Evolutionary conservation across 1,284 basidiomycete genomes (phyloP).

Genomic region (Thecaphora frezii): DNA sequence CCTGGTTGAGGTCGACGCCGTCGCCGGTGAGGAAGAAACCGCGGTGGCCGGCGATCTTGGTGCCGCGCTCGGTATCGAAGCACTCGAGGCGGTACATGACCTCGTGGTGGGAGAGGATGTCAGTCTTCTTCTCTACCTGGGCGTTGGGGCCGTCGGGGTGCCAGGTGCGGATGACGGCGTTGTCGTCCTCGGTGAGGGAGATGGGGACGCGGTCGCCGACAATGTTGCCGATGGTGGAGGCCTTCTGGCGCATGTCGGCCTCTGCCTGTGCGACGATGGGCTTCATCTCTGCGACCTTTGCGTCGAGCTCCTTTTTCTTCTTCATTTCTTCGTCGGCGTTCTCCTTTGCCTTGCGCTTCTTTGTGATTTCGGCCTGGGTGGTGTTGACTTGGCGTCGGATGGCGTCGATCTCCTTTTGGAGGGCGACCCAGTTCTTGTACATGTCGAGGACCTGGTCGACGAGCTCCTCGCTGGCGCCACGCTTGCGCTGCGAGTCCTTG

Average conservation of each 20-base stretch:
- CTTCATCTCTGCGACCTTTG: constrained; percentile 74
- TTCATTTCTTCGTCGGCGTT: constrained; percentile 81
- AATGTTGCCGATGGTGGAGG: constrained; percentile 84
- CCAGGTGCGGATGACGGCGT: constrained; percentile 78
- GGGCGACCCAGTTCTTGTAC: constrained; percentile 87
- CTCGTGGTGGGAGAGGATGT: constrained; percentile 93
- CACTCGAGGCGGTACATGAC: constrained; percentile 89
- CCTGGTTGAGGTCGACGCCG: constrained; percentile 95
- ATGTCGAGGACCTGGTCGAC: constrained; percentile 91
- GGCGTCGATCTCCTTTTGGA: constrained; percentile 79
- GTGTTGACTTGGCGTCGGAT: constrained; percentile 82
- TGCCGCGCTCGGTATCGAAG: constrained; percentile 88
- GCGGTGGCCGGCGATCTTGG: constrained; percentile 90
- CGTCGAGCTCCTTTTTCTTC: constrained; percentile 75
- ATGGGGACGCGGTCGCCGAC: constrained; percentile 84
- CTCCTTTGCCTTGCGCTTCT: constrained; percentile 92
- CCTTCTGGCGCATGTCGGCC: constrained; percentile 75
- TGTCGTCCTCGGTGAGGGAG: constrained; percentile 92
- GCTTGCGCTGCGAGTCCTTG: constrained; percentile 86
- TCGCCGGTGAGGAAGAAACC: constrained; percentile 95
- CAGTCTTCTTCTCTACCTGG: constrained; percentile 63
- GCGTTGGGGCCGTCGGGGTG: constrained; percentile 77
- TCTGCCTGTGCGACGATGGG: constrained; percentile 67
- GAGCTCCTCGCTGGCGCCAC: constrained; percentile 82
- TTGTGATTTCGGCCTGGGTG: constrained; percentile 88